phyloP scores from a whole-genome alignment of 140 eudicot species.

The Bidens hawaiensis region DNA sequence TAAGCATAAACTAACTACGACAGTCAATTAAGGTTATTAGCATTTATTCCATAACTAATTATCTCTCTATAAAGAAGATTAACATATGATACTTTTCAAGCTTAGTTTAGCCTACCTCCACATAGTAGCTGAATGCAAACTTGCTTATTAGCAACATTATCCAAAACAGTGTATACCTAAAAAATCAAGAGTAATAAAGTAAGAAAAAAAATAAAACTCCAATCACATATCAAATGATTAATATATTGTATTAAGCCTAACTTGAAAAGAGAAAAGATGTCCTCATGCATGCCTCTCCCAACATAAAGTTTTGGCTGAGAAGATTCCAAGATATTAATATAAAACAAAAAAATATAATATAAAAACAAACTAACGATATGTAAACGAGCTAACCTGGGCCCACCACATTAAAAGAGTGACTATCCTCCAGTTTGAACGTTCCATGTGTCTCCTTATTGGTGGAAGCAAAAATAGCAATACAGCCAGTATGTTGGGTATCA shows the following conservation, averaged over 20 bases:
- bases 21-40: conserved; percentile 6
- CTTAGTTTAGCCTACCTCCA: conserved; percentile 57
- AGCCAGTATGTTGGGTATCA: conserved; percentile 83
- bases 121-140: conserved; percentile 98
- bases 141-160: conserved; percentile 80
- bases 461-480: conserved; percentile 76
- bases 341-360: not conserved
- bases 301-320: conserved; percentile 94
- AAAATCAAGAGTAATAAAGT: conserved; percentile 13
- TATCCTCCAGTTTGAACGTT: conserved; percentile 86
- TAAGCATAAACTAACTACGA: conserved; percentile 15
- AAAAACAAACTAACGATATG: not conserved
- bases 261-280: conserved; percentile 83
- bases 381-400: conserved; percentile 74
- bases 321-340: not conserved
- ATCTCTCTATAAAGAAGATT: not conserved
- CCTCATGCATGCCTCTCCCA: conserved; percentile 99
- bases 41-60: not conserved
- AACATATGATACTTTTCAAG: not conserved
- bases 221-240: not conserved
- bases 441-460: conserved; percentile 75
- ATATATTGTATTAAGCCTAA: conserved; percentile 33
- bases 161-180: conserved; percentile 92
- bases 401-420: conserved; percentile 88
- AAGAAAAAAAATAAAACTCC: conserved; percentile 1